Evolutionary conservation across 257 asterid species (phyloP), one percentile per base, ranked within the genome.

Genomic region (Solanum lignicaule): DNA sequence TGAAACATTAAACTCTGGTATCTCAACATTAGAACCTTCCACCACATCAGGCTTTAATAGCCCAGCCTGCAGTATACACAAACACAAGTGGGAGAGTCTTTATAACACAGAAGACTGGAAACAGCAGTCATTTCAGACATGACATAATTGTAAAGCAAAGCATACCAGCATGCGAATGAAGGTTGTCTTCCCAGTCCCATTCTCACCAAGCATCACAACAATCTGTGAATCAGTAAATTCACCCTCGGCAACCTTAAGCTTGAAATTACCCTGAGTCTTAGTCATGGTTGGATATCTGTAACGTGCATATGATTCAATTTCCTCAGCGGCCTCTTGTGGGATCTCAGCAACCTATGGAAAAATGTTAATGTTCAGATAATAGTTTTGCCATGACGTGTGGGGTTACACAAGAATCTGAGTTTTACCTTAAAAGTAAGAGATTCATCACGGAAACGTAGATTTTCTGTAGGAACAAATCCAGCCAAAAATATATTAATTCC

Each of bases 151-250:
- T 38, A 38, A 74, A 14, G 78, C 81, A 83, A 83, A 62, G 72
- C 55, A 43, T 91, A 96, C 99, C 99, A 97, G 98, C 99, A 97
- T 94, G 75, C 99, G 91, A 87, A 97, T 97, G 83, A 97, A 97
- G 87, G 99, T 97, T 0, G 99, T 97, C 92, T 97, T 97, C 79
- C 99, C 99, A 23, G 99, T 97, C 72, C 99, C 99, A 88, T 97
- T 97, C 92, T 97, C 99, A 86, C 99, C 99, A 76, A 97, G 99
- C 99, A 97, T 97, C 88, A 97, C 99, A 91, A 97, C 81, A n/a
- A 97, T 97, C 90, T 97, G 99, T 35, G 99, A 97, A 89, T 97
- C 99, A 29, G 99, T 96, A 90, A 97, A 97, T 92, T 97, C 99
- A 62, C 99, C 99, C 95, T 97, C 98, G 83, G 91, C 18, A 35